Evolutionary conservation across 495 filamentous ascomycete species (phyloP).

Genomic region (Penicillium coffeae): DNA sequence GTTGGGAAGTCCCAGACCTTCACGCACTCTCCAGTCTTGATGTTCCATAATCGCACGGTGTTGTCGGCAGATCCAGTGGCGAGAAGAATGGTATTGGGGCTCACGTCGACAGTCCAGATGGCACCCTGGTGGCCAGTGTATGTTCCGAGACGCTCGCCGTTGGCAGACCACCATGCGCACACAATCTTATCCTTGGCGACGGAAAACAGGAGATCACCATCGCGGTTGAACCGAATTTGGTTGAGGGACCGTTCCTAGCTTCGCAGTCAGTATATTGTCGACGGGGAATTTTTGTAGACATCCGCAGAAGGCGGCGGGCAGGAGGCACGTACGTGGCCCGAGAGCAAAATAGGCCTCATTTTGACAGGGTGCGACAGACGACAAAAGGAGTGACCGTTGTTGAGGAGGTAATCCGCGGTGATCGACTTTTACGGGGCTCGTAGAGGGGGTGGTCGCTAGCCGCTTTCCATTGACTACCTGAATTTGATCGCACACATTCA

Average conservation of each 20-base stretch:
- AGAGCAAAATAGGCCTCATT: conserved; percentile 94
- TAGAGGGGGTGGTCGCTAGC: conserved; percentile 38
- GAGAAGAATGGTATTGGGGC: conserved; percentile 88
- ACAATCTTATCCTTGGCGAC: conserved; percentile 96
- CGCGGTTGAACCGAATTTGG: conserved; percentile 95
- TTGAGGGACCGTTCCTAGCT: conserved; percentile 90
- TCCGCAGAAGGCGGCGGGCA: not conserved
- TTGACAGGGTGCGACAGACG: conserved; percentile 20
- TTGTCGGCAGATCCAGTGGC: conserved; percentile 97
- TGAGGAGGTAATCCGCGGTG: conserved; percentile 16
- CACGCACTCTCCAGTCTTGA: conserved; percentile 85
- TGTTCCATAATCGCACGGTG: conserved; percentile 94
- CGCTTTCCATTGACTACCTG: conserved; percentile 37
- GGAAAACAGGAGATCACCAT: conserved; percentile 97
- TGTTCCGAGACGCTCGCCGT: conserved; percentile 91
- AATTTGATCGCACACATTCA: conserved; percentile 46
- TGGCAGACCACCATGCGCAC: conserved; percentile 90
- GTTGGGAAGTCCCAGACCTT: conserved; percentile 97
- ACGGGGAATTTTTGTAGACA: conserved; percentile 16
- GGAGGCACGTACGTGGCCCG: conserved; percentile 70
- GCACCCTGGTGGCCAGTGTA: conserved; percentile 97
- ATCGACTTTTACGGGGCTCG: conserved; percentile 27
- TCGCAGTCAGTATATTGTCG: conserved; percentile 23
- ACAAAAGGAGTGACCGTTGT: conserved; percentile 10
- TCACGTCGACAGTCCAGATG: conserved; percentile 97